Base-by-base conservation (phyloP, 306 rosid species). In the Lathyrus aphaca region DNA sequence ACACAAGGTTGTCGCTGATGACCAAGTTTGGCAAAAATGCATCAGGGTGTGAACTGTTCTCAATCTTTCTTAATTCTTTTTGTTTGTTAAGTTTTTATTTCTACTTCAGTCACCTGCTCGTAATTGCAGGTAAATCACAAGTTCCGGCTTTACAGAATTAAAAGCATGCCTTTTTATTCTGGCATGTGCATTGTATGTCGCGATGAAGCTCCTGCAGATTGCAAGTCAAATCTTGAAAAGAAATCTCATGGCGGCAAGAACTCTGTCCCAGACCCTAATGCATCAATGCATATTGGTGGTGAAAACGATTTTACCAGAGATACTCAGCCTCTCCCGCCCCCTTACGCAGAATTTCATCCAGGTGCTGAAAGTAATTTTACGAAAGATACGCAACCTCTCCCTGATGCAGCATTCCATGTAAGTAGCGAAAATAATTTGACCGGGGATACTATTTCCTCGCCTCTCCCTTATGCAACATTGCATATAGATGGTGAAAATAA, bases 1-100 rank as follows among this genome's bases (percentile, higher is more conserved):
- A 23, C 82, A 66, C 5, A 86, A 76, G 55, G 82, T 83, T 66
- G 82, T 83, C 25, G 87, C 84, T 66, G 75, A 83, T 76, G 90
- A 83, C 51, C 69, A 39, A 54, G 66, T 54, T 27, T 86, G 90
- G 90, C 46, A 78, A 56, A 60, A 80, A 15, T 86, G 80, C 64
- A 69, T 86, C 79, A 69, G 57, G 80, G 87, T 86, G 69, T 67
- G 38, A 67, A 35, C 58, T 63, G 12, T 63, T 51, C 35, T 21
- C 54, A 10, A 27, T 37, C 37, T 3, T 50, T 25, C 50, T 72
- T 13, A 8, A 16, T 30, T 32, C 50, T 14, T 60, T 39, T 39
- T 14, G 11, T 10, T 67, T 16, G 1, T 65, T 38, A 64, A 35
- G 2, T 57, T 25, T 65, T 57, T 50, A 43, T 48, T 67, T 63